Percentiles rank a stretch among this genome's conserved stretches.
These are phyloP conservation scores for Diplodia corticola DNA, from an alignment of 2,329 filamentous ascomycete species.

Conservation along the genomic window DNA sequence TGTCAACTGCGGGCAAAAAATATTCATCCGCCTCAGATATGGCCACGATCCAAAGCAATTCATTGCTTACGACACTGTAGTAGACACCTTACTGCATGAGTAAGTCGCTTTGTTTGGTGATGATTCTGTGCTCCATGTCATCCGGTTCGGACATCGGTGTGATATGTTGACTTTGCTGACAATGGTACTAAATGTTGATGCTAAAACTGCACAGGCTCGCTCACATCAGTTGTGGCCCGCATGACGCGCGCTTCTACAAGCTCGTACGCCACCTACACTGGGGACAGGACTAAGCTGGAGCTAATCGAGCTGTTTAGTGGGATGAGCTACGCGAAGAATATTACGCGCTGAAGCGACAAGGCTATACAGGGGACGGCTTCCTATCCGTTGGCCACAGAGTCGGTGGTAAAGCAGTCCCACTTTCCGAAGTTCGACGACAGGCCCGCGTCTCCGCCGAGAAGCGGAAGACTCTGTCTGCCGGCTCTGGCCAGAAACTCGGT, in stretches of 20 bases:
- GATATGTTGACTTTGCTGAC: background rate
- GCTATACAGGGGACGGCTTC: constrained; percentile 90
- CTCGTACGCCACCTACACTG: constrained; percentile 42
- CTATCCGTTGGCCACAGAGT: constrained; percentile 72
- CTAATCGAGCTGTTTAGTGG: constrained; percentile 52
- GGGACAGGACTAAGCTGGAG: background rate
- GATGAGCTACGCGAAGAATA: constrained; percentile 87
- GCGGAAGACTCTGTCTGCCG: constrained; percentile 57
- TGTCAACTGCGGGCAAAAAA: constrained; percentile 71
- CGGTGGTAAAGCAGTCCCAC: constrained; percentile 65
- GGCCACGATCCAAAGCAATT: constrained; percentile 74
- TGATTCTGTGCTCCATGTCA: background rate
- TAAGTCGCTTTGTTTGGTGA: constrained; percentile 33
- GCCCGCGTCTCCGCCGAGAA: constrained; percentile 75
- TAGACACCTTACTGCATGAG: constrained; percentile 94
- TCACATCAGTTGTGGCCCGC: constrained; percentile 83
- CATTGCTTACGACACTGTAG: constrained; percentile 73
- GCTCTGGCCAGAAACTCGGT: constrained; percentile 72
- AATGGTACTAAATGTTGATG: background rate
- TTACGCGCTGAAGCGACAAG: constrained; percentile 71
- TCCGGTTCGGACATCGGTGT: background rate
- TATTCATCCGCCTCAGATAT: constrained; percentile 80
- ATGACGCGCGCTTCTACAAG: constrained; percentile 78
- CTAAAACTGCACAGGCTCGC: constrained; percentile 55
- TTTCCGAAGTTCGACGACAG: constrained; percentile 71